A percentile compares a stretch with the other conserved stretches of the same genome.
Evolutionary conservation across 768 basidiomycete species (phyloP).

Genomic region (Lactarius trivialis): DNA sequence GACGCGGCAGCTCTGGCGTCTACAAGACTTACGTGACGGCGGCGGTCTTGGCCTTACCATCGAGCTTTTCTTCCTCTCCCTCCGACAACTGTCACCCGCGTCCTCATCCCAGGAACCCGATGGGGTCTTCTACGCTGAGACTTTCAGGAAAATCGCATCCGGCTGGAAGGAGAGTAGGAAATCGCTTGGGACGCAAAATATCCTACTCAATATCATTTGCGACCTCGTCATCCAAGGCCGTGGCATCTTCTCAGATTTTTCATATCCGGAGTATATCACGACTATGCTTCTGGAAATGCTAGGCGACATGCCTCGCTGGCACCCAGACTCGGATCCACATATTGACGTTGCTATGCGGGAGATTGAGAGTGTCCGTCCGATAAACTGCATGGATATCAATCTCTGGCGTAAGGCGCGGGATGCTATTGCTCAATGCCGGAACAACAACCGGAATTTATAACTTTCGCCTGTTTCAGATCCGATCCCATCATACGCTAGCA

Average conservation of each 20-base stretch:
- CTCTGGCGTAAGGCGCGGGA: too few relatives aligned
- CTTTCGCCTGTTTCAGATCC: too few relatives aligned
- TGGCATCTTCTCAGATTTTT: neutral
- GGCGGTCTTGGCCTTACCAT: neutral
- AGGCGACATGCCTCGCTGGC: neutral
- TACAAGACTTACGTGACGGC: constrained; percentile 2
- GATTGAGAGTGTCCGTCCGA: neutral
- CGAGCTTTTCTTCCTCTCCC: constrained; percentile 8
- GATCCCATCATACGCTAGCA: too few relatives aligned
- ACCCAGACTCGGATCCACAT: neutral
- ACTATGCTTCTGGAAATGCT: neutral
- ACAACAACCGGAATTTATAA: too few relatives aligned
- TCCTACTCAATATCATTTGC: constrained; percentile 2
- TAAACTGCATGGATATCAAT: too few relatives aligned
- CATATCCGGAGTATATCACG: neutral
- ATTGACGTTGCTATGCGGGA: neutral
- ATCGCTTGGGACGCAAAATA: neutral
- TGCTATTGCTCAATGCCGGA: too few relatives aligned
- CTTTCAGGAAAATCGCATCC: neutral
- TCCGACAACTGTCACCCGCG: neutral
- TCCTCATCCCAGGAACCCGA: neutral
- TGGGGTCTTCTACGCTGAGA: neutral
- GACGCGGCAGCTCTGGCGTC: constrained; percentile 8
- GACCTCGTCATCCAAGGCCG: constrained; percentile 4
- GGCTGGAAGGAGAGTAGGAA: neutral